A percentile compares a stretch with the other conserved stretches of the same genome.
Evolutionary conservation across 805 yeast species (phyloP).

Genomic region (Wickerhamiella spandovensis): DNA sequence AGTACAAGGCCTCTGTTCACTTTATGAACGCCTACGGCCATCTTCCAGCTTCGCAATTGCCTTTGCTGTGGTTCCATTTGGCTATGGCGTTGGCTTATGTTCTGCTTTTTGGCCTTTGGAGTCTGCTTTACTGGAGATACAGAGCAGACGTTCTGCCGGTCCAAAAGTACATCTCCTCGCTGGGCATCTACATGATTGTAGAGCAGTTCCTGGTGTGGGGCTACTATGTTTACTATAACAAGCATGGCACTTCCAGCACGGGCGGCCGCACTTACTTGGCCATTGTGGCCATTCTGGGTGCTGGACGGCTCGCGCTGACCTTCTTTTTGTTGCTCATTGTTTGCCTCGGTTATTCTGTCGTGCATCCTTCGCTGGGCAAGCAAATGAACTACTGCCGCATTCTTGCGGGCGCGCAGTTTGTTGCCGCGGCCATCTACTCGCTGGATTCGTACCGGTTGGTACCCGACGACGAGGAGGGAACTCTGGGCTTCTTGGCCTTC

Average conservation of each 20-base stretch:
- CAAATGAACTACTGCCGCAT: slow-evolving; percentile 62
- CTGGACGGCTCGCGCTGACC: slow-evolving; percentile 73
- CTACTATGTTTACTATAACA: slow-evolving; percentile 71
- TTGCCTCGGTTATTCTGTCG: slow-evolving; percentile 89
- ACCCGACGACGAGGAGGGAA: slow-evolving; percentile 31
- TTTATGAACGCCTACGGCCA: slow-evolving; percentile 90
- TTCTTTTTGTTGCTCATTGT: slow-evolving; percentile 77
- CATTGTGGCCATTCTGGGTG: slow-evolving; percentile 64
- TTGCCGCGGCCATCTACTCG: slow-evolving; percentile 40
- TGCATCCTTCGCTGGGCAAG: slow-evolving; percentile 68
- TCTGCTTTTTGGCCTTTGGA: slow-evolving; percentile 67
- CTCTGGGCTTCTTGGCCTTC: slow-evolving; percentile 43
- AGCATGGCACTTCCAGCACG: slow-evolving; percentile 32
- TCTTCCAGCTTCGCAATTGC: slow-evolving; percentile 78
- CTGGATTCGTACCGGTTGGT: slow-evolving; percentile 40
- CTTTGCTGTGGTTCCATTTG: slow-evolving; percentile 82
- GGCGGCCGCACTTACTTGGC: slow-evolving; percentile 63
- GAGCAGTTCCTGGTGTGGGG: slow-evolving; percentile 89
- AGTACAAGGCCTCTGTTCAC: slow-evolving; percentile 55
- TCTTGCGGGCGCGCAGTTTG: slow-evolving; percentile 43
- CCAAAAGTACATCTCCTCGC: slow-evolving; percentile 80
- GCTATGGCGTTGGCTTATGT: slow-evolving; percentile 72
- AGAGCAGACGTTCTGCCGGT: slow-evolving; percentile 78
- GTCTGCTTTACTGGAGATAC: slow-evolving; percentile 73
- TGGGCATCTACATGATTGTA: slow-evolving; percentile 65